Base-by-base conservation (phyloP, 768 basidiomycete species). In the Rhodotorula graminis region DNA sequence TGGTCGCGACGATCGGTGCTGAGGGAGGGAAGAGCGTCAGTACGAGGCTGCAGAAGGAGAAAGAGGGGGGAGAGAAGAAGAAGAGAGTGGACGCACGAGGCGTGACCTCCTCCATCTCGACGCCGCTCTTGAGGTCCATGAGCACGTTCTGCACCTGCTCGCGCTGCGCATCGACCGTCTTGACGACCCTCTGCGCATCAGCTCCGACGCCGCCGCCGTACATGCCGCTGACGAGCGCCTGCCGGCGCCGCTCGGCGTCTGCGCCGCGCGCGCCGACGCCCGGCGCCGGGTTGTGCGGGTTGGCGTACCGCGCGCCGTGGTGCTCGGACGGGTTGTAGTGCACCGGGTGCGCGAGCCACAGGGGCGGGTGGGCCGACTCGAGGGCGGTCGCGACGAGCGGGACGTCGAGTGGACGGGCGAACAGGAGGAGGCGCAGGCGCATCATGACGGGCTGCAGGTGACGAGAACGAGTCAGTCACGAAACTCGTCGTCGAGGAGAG, bases 391-490 rank as follows among this genome's bases (percentile, higher is more conserved):
- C 88, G 72, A 99, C 89, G 66, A 89, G 88, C 46, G 85, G 83
- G 73, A 98, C 89, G 81, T 97, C 93, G 46, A 92, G 91, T 80
- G 95, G 96, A 10, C 92, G 92, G 11, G 95, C 95, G 81, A 90
- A 95, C 44, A 97, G 88, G 52, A 96, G 86, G 81, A 96, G 86
- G 78, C 90, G 89, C 27, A 97, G 84, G 31, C 88, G 87, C 58
- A 95, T 84, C 66, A 93, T 90, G 61, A 90, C 90, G 64, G 90
- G 84, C 91, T 94, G 81, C 18, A 12, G 15, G 33, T 7, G 29
- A 37, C 37, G 23, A 12, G 21, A 27, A 27, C 14, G 2, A 0
- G 29, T 33, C 16, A 42, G 44, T 46, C 29, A 31, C 27, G 44
- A 4, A n/a, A n/a, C n/a, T n/a, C 8, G 19, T 37, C 37, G 37